These are phyloP conservation scores for Russula sp. DNA, from an alignment of 768 basidiomycete species.

Conservation along the genomic window DNA sequence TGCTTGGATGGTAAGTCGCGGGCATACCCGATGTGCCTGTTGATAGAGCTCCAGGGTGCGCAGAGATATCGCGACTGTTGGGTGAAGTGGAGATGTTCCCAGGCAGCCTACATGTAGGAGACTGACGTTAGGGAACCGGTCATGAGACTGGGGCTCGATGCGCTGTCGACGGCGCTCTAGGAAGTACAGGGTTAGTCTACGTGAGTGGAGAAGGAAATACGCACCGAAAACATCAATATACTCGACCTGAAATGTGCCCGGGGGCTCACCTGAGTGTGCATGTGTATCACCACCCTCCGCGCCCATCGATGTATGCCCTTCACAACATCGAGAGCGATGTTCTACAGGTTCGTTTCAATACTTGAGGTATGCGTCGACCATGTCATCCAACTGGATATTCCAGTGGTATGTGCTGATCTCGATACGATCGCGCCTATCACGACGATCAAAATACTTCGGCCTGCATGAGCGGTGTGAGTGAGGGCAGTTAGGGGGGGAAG, in stretches of 20 bases:
- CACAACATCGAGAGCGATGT: no score
- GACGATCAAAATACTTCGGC: no score
- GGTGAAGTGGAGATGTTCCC: neutral
- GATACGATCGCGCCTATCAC: no score
- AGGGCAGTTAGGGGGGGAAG: no score
- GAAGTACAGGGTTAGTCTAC: no score
- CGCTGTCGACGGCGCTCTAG: no score
- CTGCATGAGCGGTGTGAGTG: no score
- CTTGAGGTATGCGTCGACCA: neutral
- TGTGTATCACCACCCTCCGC: no score
- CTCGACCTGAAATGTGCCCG: neutral
- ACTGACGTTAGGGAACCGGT: neutral
- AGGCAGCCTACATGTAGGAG: neutral
- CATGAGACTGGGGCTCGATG: no score
- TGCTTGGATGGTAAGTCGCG: conserved; percentile 27
- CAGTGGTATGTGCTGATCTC: neutral
- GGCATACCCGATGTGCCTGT: conserved; percentile 28
- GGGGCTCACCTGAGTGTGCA: neutral
- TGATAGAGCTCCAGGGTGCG: conserved; percentile 26
- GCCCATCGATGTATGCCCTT: no score
- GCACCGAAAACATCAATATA: neutral
- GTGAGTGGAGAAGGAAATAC: neutral
- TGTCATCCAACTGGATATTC: neutral
- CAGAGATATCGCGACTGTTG: conserved; percentile 23
- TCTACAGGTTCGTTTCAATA: neutral